Percentiles rank a stretch among this genome's conserved stretches.
Conservation (phyloP, 2,329 filamentous ascomycete genomes). For the Sclerotinia sclerotiorum region DNA sequence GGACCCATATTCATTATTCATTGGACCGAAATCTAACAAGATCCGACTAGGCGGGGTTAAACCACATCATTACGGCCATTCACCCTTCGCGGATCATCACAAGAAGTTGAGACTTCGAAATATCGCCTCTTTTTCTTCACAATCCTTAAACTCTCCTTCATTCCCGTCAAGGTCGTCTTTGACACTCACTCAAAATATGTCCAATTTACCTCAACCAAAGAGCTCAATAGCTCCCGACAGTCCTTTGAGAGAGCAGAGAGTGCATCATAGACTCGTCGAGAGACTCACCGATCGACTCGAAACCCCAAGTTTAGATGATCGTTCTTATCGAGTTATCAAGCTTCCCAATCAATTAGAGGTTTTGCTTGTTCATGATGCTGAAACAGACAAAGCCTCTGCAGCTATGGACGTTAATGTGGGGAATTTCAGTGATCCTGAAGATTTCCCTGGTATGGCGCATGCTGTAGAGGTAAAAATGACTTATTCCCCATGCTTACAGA, state of each 20-base stretch:
- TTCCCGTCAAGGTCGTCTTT: background rate
- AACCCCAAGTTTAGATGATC: conserved; percentile 81
- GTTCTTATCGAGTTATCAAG: conserved; percentile 82
- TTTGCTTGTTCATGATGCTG: conserved; percentile 86
- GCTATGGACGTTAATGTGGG: conserved; percentile 95
- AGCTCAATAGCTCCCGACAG: conserved; percentile 35
- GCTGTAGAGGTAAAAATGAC: conserved; percentile 64
- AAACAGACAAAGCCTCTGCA: conserved; percentile 95
- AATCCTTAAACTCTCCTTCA: background rate
- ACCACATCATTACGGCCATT: conserved; percentile 2
- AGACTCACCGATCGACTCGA: conserved; percentile 70
- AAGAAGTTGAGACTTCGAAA: conserved; percentile 9
- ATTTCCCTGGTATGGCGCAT: conserved; percentile 94
- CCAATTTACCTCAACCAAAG: conserved; percentile 39
- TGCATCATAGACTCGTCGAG: conserved; percentile 36
- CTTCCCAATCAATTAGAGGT: conserved; percentile 89
- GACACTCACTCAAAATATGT: conserved; percentile 30
- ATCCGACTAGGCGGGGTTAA: conserved; percentile 15
- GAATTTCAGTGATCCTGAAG: conserved; percentile 86
- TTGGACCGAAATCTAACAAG: conserved; percentile 1
- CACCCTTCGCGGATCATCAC: background rate
- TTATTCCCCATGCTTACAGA: background rate
- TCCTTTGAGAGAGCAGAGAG: conserved; percentile 38
- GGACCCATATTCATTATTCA: conserved; percentile 18
- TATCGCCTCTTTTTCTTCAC: background rate